Evolutionary conservation across 192 early-diverging fungal species (phyloP).

Genomic region (Geranomyces variabilis): DNA sequence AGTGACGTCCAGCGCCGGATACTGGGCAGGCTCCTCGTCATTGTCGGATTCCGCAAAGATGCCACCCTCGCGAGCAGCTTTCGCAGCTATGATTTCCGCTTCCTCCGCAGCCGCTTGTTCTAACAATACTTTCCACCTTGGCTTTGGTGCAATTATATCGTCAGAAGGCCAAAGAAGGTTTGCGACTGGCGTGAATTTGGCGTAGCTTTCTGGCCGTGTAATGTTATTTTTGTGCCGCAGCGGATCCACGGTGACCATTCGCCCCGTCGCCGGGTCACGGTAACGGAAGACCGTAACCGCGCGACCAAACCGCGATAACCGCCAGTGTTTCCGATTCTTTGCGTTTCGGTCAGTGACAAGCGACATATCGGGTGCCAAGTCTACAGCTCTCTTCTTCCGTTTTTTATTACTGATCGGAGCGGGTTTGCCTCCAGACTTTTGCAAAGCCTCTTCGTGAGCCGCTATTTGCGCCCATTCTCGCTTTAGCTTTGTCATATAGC

Average conservation of each 20-base stretch:
- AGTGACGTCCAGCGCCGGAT: neutral
- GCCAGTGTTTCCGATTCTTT: constrained; percentile 66
- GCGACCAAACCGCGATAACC: constrained; percentile 68
- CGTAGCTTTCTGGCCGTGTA: constrained; percentile 56
- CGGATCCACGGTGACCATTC: constrained; percentile 69
- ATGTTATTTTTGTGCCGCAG: constrained; percentile 67
- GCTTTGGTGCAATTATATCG: constrained; percentile 21
- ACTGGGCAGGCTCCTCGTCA: neutral
- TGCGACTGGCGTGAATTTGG: constrained; percentile 28
- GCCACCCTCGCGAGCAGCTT: constrained; percentile 1
- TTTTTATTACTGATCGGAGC: constrained; percentile 42
- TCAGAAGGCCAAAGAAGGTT: constrained; percentile 28
- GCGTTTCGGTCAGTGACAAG: constrained; percentile 73
- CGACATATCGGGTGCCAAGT: constrained; percentile 67
- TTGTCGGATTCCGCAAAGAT: constrained; percentile 24
- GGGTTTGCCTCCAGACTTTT: constrained; percentile 6
- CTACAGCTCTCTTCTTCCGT: constrained; percentile 43
- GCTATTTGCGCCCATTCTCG: constrained; percentile 49
- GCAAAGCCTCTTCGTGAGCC: constrained; percentile 40
- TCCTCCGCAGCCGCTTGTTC: constrained; percentile 8
- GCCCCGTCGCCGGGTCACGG: constrained; percentile 53
- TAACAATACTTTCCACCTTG: neutral
- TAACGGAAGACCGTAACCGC: constrained; percentile 73
- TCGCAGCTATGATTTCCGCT: constrained; percentile 4
- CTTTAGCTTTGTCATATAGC: constrained; percentile 54